These are phyloP conservation scores for Fusarium nisikadoi DNA, from an alignment of 2,329 filamentous ascomycete species.

Conservation along the genomic window DNA sequence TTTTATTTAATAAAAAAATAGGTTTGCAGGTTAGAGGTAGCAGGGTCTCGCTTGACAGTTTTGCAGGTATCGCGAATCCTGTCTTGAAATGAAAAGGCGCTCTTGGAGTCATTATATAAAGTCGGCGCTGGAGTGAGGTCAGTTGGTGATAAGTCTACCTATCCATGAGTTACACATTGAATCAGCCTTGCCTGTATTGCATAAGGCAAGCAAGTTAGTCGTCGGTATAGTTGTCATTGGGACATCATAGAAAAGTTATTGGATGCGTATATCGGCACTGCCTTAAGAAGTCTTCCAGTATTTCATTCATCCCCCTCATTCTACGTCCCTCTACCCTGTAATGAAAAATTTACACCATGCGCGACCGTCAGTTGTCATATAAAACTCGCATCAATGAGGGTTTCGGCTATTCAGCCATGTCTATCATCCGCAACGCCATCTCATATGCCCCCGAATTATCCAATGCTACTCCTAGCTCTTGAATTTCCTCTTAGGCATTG, in stretches of 20 bases:
- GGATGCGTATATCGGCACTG: neutral
- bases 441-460: constrained; percentile 38
- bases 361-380: constrained; percentile 26
- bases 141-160: neutral
- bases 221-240: neutral
- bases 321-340: neutral
- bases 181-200: neutral
- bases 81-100: constrained; percentile 16
- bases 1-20: neutral
- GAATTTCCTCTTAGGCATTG: constrained; percentile 10
- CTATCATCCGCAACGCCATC: constrained; percentile 46
- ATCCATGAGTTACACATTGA: neutral
- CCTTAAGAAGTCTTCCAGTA: neutral
- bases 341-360: neutral
- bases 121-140: neutral
- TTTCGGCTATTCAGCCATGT: constrained; percentile 30
- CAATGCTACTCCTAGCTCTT: constrained; percentile 26
- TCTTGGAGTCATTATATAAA: neutral
- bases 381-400: constrained; percentile 23
- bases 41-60: neutral
- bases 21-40: constrained; percentile 1
- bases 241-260: neutral
- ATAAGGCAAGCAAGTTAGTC: neutral
- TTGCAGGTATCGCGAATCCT: constrained; percentile 11
- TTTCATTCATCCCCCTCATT: neutral